These are phyloP conservation scores for Eucalyptus cladocalyx DNA, from an alignment of 345 rosid species.

Conservation along the genomic window DNA sequence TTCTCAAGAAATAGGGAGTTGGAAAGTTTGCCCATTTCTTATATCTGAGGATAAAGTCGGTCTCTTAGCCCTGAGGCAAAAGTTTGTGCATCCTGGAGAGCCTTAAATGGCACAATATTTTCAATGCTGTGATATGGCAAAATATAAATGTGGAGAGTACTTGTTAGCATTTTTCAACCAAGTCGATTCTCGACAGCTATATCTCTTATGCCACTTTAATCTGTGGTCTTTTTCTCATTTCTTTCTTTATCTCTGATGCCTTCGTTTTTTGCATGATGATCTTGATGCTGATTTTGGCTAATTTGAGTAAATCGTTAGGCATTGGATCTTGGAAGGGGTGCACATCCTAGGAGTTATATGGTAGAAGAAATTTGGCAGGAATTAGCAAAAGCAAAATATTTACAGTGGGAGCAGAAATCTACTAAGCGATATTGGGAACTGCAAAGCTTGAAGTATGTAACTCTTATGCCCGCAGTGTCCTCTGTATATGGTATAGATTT, in stretches of 20 bases:
- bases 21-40: background rate
- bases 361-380: slow-evolving; percentile 91
- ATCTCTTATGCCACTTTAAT: background rate
- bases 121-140: background rate
- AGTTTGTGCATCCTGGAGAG: background rate
- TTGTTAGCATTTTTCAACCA: background rate
- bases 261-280: background rate
- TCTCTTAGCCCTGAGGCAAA: background rate
- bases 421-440: slow-evolving; percentile 61
- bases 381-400: slow-evolving; percentile 77
- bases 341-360: slow-evolving; percentile 50
- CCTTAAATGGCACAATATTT: background rate
- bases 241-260: background rate
- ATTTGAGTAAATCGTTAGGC: slow-evolving; percentile 23
- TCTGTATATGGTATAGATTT: background rate
- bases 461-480: background rate
- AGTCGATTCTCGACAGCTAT: background rate
- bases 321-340: slow-evolving; percentile 74
- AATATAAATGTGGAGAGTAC: background rate
- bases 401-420: slow-evolving; percentile 68
- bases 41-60: background rate
- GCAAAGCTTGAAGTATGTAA: slow-evolving; percentile 73
- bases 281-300: background rate
- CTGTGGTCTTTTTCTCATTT: background rate
- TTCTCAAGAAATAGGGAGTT: background rate